Evolutionary conservation across 306 rosid species (phyloP).

Genomic region (Vigna radiata): DNA sequence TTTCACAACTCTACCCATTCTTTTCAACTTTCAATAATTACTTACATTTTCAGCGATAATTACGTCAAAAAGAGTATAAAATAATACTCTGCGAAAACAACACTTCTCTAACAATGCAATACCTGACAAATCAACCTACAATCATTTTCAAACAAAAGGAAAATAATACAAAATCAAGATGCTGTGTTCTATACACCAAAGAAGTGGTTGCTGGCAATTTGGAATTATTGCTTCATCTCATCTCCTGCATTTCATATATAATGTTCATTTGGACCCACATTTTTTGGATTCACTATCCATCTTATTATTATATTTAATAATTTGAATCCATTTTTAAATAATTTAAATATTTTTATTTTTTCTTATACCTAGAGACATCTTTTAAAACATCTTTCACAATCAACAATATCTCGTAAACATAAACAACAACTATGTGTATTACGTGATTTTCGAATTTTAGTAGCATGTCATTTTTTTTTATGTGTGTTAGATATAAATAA

Average conservation of each 20-base stretch:
- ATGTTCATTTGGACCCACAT: constrained; percentile 33
- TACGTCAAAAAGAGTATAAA: not conserved
- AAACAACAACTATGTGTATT: no score
- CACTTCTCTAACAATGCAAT: constrained; percentile 16
- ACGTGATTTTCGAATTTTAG: not conserved
- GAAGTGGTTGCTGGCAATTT: constrained; percentile 41
- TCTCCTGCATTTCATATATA: constrained; percentile 6
- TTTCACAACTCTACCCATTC: not conserved
- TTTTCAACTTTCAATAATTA: constrained; percentile 5
- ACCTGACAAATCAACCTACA: not conserved
- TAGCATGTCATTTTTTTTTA: no score
- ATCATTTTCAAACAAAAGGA: not conserved
- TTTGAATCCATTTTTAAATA: no score
- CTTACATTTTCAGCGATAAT: constrained; percentile 1
- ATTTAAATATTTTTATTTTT: no score
- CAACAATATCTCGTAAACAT: no score
- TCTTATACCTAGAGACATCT: no score
- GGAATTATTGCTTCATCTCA: constrained; percentile 39
- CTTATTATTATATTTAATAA: no score
- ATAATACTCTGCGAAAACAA: constrained; percentile 6
- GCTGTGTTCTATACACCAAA: not conserved
- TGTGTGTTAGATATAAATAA: no score
- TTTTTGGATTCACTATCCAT: not conserved
- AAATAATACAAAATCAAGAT: not conserved
- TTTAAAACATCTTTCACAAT: no score